These are phyloP conservation scores for Brassica juncea DNA, from an alignment of 345 rosid genomes.

Conservation along the genomic window DNA sequence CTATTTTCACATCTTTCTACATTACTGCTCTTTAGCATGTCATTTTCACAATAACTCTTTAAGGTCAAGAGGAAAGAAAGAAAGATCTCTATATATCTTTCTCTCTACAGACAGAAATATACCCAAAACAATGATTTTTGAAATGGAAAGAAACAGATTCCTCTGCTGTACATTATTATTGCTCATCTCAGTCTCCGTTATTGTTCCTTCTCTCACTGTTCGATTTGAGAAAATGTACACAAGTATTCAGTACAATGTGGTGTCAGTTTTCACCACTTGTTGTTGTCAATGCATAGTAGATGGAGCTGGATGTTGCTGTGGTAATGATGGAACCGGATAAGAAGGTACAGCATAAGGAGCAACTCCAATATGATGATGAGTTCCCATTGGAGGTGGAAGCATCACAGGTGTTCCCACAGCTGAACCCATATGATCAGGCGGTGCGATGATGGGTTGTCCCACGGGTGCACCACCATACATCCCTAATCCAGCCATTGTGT, in stretches of 20 bases:
- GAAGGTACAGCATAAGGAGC: conserved; percentile 65
- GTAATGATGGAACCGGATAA: conserved; percentile 64
- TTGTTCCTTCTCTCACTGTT: conserved; percentile 2
- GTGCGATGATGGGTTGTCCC: conserved; percentile 67
- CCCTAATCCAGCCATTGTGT: conserved; percentile 58
- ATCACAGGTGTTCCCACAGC: conserved; percentile 89
- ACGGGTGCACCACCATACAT: conserved; percentile 69
- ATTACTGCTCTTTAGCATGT: neutral
- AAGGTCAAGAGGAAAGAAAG: neutral
- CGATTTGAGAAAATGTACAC: conserved; percentile 27
- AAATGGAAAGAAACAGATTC: conserved; percentile 3
- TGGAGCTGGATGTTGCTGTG: conserved; percentile 56
- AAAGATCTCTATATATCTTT: neutral
- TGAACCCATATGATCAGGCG: conserved; percentile 71
- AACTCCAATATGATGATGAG: conserved; percentile 51
- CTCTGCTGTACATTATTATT: conserved; percentile 27
- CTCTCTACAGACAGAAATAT: neutral
- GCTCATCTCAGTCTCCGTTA: neutral
- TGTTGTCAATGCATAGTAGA: conserved; percentile 60
- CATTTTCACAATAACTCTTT: neutral
- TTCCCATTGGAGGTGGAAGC: conserved; percentile 65
- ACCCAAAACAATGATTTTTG: neutral
- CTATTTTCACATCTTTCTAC: neutral
- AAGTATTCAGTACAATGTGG: conserved; percentile 27
- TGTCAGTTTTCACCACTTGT: conserved; percentile 29